These are phyloP conservation scores for Russula ochroleuca DNA, from an alignment of 768 basidiomycete genomes.

Conservation along the genomic window DNA sequence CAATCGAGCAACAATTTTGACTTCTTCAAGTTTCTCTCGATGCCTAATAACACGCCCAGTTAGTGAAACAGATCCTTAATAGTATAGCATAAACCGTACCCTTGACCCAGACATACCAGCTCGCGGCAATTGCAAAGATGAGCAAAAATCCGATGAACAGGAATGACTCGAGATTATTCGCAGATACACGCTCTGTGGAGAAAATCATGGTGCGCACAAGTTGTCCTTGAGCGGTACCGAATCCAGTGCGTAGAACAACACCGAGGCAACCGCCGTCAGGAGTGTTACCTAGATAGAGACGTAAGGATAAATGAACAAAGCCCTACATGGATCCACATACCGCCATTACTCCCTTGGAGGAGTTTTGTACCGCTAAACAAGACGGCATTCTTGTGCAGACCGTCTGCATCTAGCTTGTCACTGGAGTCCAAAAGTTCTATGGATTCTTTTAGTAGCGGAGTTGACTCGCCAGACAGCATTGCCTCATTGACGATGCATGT, in stretches of 20 bases:
- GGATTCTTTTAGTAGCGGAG: constrained; percentile 93
- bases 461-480: constrained; percentile 98
- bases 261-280: constrained; percentile 93
- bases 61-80: not conserved
- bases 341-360: constrained; percentile 68
- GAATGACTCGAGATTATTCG: constrained; percentile 94
- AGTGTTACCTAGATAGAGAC: constrained; percentile 46
- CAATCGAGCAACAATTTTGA: constrained; percentile 94
- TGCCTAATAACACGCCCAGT: constrained; percentile 45
- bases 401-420: constrained; percentile 82
- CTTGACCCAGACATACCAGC: constrained; percentile 98
- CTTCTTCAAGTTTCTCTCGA: constrained; percentile 90
- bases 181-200: constrained; percentile 92
- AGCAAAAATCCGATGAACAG: constrained; percentile 97
- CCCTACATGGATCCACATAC: constrained; percentile 33
- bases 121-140: constrained; percentile 95
- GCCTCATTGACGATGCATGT: constrained; percentile 98
- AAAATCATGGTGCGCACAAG: constrained; percentile 99
- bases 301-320: constrained; percentile 9
- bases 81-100: constrained; percentile 46
- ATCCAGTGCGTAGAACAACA: constrained; percentile 89
- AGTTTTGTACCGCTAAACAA: constrained; percentile 98
- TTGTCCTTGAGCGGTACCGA: constrained; percentile 96
- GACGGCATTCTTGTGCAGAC: constrained; percentile 79
- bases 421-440: constrained; percentile 74